phyloP scores from a whole-genome alignment of 108 stramenopile genomes.

The Ochromonas danica region DNA sequence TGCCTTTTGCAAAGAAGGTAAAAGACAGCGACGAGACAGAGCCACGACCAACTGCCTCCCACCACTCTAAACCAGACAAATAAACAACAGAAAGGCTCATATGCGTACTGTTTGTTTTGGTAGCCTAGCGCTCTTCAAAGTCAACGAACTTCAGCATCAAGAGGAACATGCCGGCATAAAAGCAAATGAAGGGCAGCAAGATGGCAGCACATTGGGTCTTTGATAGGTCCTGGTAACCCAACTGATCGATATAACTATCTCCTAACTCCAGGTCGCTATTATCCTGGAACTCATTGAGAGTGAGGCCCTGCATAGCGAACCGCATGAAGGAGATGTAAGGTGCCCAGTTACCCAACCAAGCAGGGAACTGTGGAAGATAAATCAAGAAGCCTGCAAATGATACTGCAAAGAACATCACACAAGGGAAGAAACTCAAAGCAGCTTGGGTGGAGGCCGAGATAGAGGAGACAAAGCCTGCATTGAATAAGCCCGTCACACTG shows the following conservation, averaged over 20 bases:
- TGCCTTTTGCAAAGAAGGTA: no score
- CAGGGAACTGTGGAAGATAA: constrained; percentile 48
- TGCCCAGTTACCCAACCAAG: constrained; percentile 48
- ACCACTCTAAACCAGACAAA: no score
- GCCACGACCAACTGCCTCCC: no score
- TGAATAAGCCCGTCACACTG: background rate
- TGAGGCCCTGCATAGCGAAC: constrained; percentile 37
- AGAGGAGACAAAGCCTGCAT: constrained; percentile 7
- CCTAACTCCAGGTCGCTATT: background rate
- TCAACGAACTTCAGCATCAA: constrained; percentile 1
- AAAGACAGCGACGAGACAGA: no score
- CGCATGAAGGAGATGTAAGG: constrained; percentile 40
- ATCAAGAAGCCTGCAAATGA: constrained; percentile 53
- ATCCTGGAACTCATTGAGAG: constrained; percentile 17
- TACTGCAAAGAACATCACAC: constrained; percentile 47
- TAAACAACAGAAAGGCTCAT: no score
- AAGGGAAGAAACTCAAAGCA: constrained; percentile 48
- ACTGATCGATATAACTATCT: background rate
- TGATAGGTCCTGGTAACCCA: background rate
- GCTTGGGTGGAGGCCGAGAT: constrained; percentile 36
- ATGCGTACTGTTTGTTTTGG: no score
- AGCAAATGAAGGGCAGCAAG: constrained; percentile 10
- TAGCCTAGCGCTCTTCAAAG: constrained; percentile 19
- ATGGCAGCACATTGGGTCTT: background rate
- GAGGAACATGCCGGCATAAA: no score